Conservation (phyloP, 805 yeast genomes). For the Candida parachauliodes region DNA sequence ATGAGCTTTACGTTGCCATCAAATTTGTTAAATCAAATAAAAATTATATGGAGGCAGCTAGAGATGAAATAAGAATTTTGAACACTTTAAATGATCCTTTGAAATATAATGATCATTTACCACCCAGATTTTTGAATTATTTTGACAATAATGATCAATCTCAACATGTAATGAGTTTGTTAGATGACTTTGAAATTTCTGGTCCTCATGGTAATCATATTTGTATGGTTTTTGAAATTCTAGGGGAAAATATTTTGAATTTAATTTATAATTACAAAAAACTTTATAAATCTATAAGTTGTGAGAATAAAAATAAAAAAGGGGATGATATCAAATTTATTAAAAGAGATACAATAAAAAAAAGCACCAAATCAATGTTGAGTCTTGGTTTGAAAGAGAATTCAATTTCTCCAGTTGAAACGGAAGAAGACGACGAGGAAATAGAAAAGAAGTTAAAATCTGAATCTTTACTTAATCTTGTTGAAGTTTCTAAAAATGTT, state of each 20-base stretch:
- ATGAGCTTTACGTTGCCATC: conserved; percentile 52
- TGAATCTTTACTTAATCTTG: conserved; percentile 26
- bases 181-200: conserved; percentile 51
- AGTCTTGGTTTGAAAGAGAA: conserved; percentile 16
- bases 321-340: conserved; percentile 12
- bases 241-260: conserved; percentile 57
- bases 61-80: conserved; percentile 56
- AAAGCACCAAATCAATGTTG: conserved; percentile 20
- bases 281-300: conserved; percentile 4
- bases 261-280: conserved; percentile 45
- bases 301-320: conserved; percentile 5
- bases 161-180: conserved; percentile 48
- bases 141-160: conserved; percentile 27
- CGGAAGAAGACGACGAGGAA: conserved; percentile 3
- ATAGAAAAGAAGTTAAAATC: conserved; percentile 13
- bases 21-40: conserved; percentile 56
- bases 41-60: conserved; percentile 58
- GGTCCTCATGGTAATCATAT: conserved; percentile 67
- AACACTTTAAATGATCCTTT: conserved; percentile 28
- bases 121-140: conserved; percentile 9
- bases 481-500: conserved; percentile 34
- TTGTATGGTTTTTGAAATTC: conserved; percentile 63
- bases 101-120: conserved; percentile 12
- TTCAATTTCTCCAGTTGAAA: conserved; percentile 7
- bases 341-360: conserved; percentile 18